phyloP scores from a whole-genome alignment of 495 filamentous ascomycete species.

The Trichoderma erinaceum region DNA sequence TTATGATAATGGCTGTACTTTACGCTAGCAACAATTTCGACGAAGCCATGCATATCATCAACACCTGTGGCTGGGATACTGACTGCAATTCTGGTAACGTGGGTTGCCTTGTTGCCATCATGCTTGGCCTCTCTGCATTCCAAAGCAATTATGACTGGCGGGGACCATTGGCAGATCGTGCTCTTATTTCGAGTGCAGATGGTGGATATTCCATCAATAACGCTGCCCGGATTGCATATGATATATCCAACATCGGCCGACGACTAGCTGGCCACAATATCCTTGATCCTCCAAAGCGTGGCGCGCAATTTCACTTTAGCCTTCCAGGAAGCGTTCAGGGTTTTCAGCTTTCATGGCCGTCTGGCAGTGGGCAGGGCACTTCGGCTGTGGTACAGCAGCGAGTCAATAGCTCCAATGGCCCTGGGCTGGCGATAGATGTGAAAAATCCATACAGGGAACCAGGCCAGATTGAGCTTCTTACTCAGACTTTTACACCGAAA shows the following conservation, averaged over 20 bases:
- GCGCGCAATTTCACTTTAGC: slow-evolving; percentile 30
- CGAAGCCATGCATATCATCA: slow-evolving; percentile 31
- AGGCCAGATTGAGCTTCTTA: slow-evolving; percentile 18
- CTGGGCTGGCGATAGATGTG: slow-evolving; percentile 20
- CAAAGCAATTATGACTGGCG: slow-evolving; percentile 26
- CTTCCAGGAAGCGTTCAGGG: slow-evolving; percentile 30
- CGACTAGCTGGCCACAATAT: slow-evolving; percentile 17
- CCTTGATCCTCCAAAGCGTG: slow-evolving; percentile 23
- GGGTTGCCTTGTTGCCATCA: slow-evolving; percentile 28
- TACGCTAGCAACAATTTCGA: slow-evolving; percentile 25
- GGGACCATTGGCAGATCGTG: slow-evolving; percentile 27
- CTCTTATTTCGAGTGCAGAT: slow-evolving; percentile 30
- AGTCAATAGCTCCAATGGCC: slow-evolving; percentile 11
- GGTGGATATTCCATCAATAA: slow-evolving; percentile 33
- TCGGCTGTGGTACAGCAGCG: slow-evolving; percentile 19
- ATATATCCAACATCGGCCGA: slow-evolving; percentile 25
- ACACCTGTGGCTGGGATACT: slow-evolving; percentile 32
- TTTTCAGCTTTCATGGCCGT: slow-evolving; percentile 18
- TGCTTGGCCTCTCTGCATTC: slow-evolving; percentile 27
- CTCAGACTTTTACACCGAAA: slow-evolving; percentile 25
- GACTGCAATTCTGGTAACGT: slow-evolving; percentile 32
- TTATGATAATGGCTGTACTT: slow-evolving; percentile 31
- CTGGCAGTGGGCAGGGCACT: background rate
- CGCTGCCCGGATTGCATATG: slow-evolving; percentile 25
- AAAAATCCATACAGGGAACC: background rate